Conservation (phyloP, 2,329 filamentous ascomycete species). For the Escovopsis sp. region DNA sequence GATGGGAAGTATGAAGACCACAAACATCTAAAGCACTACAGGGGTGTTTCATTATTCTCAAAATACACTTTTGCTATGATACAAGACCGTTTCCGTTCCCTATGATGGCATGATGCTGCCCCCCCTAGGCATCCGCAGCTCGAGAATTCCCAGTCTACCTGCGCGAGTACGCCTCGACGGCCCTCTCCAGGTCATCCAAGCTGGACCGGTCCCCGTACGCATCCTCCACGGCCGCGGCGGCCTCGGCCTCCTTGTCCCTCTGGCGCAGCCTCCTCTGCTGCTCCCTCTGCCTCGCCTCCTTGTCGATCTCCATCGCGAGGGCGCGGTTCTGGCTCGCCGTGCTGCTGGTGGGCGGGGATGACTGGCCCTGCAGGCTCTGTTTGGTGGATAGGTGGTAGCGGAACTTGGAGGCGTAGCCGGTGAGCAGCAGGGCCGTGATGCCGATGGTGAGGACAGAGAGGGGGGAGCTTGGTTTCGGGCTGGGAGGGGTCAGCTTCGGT, state of each 20-base stretch:
- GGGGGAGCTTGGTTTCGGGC: slow-evolving; percentile 14
- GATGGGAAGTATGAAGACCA: too few species aligned
- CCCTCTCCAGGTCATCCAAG: slow-evolving; percentile 32
- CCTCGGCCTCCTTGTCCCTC: too few species aligned
- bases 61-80: too few species aligned
- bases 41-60: too few species aligned
- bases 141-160: slow-evolving; percentile 6
- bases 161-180: slow-evolving; percentile 31
- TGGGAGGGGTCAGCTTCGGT: slow-evolving; percentile 6
- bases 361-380: too few species aligned
- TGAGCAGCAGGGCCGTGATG: slow-evolving; percentile 13
- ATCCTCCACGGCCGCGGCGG: slow-evolving; percentile 21
- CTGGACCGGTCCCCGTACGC: slow-evolving; percentile 36
- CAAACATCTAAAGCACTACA: too few species aligned
- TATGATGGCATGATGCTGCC: neutral
- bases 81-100: too few species aligned
- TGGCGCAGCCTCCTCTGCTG: slow-evolving; percentile 18
- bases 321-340: slow-evolving; percentile 7
- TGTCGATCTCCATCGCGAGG: slow-evolving; percentile 19
- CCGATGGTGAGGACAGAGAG: too few species aligned
- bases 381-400: slow-evolving; percentile 14
- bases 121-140: neutral
- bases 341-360: too few species aligned
- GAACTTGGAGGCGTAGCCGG: slow-evolving; percentile 21
- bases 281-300: slow-evolving; percentile 10